A percentile compares a stretch with the other conserved stretches of the same genome.
Evolutionary conservation across 352 stramenopile species (phyloP).

Genomic region (Phytophthora tubulina): DNA sequence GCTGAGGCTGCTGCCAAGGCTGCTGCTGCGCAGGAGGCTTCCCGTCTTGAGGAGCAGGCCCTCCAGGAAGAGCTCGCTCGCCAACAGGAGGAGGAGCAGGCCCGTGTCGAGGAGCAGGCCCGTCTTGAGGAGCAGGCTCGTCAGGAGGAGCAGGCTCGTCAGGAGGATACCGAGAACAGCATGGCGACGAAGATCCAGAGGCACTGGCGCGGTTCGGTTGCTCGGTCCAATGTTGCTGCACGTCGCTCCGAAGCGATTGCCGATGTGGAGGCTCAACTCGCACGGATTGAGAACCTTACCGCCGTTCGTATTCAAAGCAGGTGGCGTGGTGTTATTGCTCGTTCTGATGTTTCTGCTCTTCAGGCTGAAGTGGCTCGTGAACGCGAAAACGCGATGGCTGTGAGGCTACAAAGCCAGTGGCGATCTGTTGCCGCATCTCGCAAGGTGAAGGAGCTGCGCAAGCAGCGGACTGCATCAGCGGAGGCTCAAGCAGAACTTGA

Average conservation of each 20-base stretch:
- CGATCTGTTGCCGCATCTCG: slow-evolving; percentile 21
- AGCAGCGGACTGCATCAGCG: not conserved
- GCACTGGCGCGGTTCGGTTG: slow-evolving; percentile 36
- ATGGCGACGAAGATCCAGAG: slow-evolving; percentile 45
- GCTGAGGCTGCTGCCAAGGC: too few relatives aligned
- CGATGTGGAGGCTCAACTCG: slow-evolving; percentile 30
- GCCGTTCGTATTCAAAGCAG: slow-evolving; percentile 42
- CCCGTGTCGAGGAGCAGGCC: slow-evolving; percentile 10
- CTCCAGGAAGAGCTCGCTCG: not conserved
- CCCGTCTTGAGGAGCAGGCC: not conserved
- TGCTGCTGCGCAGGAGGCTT: too few relatives aligned
- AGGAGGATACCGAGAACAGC: slow-evolving; percentile 15
- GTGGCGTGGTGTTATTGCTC: slow-evolving; percentile 40
- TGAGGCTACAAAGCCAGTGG: slow-evolving; percentile 29
- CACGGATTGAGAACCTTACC: slow-evolving; percentile 42
- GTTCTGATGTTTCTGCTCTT: not conserved
- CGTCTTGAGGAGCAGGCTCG: slow-evolving; percentile 13
- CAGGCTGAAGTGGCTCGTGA: slow-evolving; percentile 5
- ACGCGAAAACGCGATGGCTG: slow-evolving; percentile 22
- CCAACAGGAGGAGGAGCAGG: slow-evolving; percentile 1
- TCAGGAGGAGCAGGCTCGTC: slow-evolving; percentile 15
- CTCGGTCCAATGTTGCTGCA: slow-evolving; percentile 15
- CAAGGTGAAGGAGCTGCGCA: slow-evolving; percentile 26
- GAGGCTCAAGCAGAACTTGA: slow-evolving; percentile 15
- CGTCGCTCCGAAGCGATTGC: slow-evolving; percentile 30